Conservation (phyloP, 176 grass and related monocot species). For the Thalia dealbata region DNA sequence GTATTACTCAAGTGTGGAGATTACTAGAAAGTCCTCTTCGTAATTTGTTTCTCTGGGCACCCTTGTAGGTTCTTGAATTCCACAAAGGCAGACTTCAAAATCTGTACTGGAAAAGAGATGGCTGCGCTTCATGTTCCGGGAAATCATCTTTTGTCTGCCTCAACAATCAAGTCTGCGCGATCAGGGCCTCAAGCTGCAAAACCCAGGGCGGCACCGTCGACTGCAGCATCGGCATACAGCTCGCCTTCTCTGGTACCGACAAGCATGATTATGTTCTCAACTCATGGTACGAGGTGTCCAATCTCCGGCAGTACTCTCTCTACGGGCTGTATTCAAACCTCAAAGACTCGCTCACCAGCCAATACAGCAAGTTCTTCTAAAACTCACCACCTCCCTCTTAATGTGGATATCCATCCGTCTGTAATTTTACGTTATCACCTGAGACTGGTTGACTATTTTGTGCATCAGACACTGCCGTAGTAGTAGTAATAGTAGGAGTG, state of each 20-base stretch:
- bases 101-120: conserved; percentile 58
- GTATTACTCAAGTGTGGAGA: background rate
- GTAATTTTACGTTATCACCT: background rate
- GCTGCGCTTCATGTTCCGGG: conserved; percentile 50
- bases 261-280: conserved; percentile 65
- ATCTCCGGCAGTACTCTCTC: conserved; percentile 80
- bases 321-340: conserved; percentile 60
- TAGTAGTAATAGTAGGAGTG: no score
- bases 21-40: background rate
- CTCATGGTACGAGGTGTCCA: conserved; percentile 90
- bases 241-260: conserved; percentile 82
- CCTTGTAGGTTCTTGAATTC: conserved; percentile 67
- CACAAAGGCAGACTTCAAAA: conserved; percentile 75
- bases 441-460: background rate
- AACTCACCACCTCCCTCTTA: background rate
- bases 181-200: conserved; percentile 41
- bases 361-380: conserved; percentile 59
- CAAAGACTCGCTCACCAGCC: conserved; percentile 55
- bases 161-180: conserved; percentile 48
- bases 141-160: conserved; percentile 56
- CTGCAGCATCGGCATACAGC: conserved; percentile 66
- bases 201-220: conserved; percentile 50
- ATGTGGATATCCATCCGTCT: background rate
- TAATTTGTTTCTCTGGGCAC: background rate
- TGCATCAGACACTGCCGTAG: background rate